Evolutionary conservation across 768 basidiomycete species (phyloP), one percentile per base, ranked within the genome.

Genomic region (Tubosaeta sp.): DNA sequence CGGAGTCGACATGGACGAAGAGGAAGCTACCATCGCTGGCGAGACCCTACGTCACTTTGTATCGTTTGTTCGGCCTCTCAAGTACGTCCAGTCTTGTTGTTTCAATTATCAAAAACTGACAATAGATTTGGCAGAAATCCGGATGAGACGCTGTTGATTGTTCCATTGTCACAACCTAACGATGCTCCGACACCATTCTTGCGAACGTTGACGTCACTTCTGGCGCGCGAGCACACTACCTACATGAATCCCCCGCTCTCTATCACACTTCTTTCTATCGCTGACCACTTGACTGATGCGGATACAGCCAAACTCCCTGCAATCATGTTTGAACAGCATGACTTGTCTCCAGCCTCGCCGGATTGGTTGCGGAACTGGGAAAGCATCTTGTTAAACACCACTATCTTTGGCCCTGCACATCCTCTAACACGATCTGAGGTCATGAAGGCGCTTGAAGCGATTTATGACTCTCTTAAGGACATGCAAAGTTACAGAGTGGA

Each of bases 351-450:
- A 1, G 85, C 85, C 11, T 82, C 84, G 1, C 80, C 84, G 0
- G 77, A 82, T 6, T 91, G 88, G 88, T 65, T 90, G 26, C 69
- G 70, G 16, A 83, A 85, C 61, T 90, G 88, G 88, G 65, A 73
- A 34, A 74, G 59, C 34, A 69, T 89, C 6, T 64, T 88, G 13
- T 70, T 67, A n/a, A 81, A 81, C 53, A 64, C 74, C 14, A 71
- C 68, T 0, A 67, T 82, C 17, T 63, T 81, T 54, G 69, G 72
- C 48, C 57, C 66, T 3, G 52, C 70, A 3, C 69, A 81, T 14
- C 80, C 82, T 0, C 53, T 75, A 16, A 86, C 88, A 4, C 72
- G 84, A 19, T 61, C 71, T 34, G 78, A 80, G 16, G 71, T 84
- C 47, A 78, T 88, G 74, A 72, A 77, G 17, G 72, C 79, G 2